Evolutionary conservation across 495 filamentous ascomycete genomes (phyloP).

Genomic region (Penicillium daleae): DNA sequence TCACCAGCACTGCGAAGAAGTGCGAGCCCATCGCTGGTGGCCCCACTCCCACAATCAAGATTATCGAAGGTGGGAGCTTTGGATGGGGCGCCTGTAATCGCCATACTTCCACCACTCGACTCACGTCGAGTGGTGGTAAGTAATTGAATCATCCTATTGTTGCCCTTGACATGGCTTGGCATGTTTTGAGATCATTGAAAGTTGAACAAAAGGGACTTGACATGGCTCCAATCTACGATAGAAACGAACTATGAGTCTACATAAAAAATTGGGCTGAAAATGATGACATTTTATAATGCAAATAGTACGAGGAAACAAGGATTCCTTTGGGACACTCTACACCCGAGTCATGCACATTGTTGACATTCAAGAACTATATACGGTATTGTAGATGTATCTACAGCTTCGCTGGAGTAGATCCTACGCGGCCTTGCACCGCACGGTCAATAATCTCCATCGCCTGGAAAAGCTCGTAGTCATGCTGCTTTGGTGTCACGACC

Average conservation of each 20-base stretch:
- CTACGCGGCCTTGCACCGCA: constrained; percentile 32
- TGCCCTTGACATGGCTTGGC: no score
- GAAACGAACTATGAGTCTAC: no score
- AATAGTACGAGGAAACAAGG: not conserved
- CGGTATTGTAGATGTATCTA: constrained; percentile 8
- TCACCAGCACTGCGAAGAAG: constrained; percentile 44
- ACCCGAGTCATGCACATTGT: not conserved
- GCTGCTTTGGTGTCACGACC: constrained; percentile 61
- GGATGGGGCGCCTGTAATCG: no score
- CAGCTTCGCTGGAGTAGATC: constrained; percentile 21
- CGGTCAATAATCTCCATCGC: constrained; percentile 58
- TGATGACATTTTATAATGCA: no score
- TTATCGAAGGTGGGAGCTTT: not conserved
- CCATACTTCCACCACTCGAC: no score
- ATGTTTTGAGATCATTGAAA: no score
- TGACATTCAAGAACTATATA: constrained; percentile 4
- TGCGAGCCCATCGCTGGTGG: constrained; percentile 40
- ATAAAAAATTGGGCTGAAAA: no score
- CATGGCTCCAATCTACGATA: no score
- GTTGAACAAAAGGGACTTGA: no score
- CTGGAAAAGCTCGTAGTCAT: constrained; percentile 59
- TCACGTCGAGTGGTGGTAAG: not conserved
- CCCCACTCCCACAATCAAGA: constrained; percentile 10
- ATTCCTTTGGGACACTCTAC: not conserved
- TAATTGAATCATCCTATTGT: no score